A percentile compares a stretch with the other conserved stretches of the same genome.
These are phyloP conservation scores for Tilletia horrida DNA, from an alignment of 1,284 basidiomycete genomes.

Conservation along the genomic window DNA sequence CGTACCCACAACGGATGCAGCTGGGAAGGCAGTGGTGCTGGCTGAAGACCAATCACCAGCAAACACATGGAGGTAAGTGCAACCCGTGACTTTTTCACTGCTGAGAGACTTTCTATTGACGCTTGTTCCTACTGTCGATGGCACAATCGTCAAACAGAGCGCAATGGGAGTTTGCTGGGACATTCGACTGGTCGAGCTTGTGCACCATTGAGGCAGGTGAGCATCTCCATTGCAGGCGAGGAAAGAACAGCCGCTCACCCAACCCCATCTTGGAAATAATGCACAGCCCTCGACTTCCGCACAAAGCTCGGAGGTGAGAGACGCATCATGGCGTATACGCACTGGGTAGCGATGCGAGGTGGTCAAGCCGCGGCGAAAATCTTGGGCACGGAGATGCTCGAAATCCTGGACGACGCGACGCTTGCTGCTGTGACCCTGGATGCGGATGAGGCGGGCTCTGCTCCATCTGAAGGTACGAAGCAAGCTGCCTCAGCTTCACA, in stretches of 20 bases:
- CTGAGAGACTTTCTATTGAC: background rate
- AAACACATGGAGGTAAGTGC: conserved; percentile 19
- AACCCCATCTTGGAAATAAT: background rate
- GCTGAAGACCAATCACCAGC: conserved; percentile 39
- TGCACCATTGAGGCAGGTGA: conserved; percentile 26
- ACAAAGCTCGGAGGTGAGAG: conserved; percentile 77
- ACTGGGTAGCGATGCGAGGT: conserved; percentile 69
- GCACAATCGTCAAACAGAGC: conserved; percentile 21
- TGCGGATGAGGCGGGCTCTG: background rate
- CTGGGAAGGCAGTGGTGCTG: background rate
- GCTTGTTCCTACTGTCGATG: no score
- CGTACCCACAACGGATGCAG: conserved; percentile 28
- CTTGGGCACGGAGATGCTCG: conserved; percentile 67
- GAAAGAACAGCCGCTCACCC: background rate
- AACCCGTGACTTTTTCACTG: background rate
- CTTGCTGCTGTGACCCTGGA: conserved; percentile 36
- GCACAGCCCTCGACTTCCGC: conserved; percentile 71
- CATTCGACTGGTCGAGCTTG: conserved; percentile 31
- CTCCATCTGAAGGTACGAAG: background rate
- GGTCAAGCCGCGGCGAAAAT: conserved; percentile 67
- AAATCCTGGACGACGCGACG: conserved; percentile 13
- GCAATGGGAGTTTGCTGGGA: conserved; percentile 38
- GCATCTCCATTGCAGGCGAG: background rate
- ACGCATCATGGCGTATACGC: conserved; percentile 72
- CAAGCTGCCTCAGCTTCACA: background rate